Base-by-base conservation (phyloP, 176 grass and related monocot genomes). In the Saccharum spontaneum region DNA sequence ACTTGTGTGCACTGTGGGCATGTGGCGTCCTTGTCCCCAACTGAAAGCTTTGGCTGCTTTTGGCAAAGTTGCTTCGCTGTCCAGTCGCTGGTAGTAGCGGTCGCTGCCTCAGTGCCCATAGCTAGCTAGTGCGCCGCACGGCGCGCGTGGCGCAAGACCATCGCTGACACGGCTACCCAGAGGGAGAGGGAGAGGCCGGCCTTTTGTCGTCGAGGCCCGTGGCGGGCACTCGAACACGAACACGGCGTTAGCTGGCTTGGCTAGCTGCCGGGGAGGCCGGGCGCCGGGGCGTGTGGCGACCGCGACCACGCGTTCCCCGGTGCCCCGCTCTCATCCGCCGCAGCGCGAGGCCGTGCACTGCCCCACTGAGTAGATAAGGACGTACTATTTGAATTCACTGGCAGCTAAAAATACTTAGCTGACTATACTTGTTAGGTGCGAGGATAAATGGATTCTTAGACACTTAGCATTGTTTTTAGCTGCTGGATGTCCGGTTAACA, bases 221-320 rank as follows among this genome's bases (percentile, higher is more conserved):
- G 83, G 73, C 84, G 67, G 84, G 36, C 84, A 86, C 73, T 24
- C 88, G 83, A 18, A 54, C 54, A 9, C 55, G 22, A 60, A n/a
- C 52, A 57, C 20, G 55, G 10, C 55, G 22, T n/a, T 57, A 57
- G 17, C 15, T 9, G 54, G 45, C 10, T 2, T 52, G 49, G 54
- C 54, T 22, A 22, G 54, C 54, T 57, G 54, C 49, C 49, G 16
- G 16, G 49, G 49, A 48, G 45, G 45, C 45, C 45, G 45, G 45
- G 12, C 49, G 16, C 16, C 50, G 20, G 18, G 54, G 54, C 54
- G 54, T 57, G 77, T 31, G 45, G 72, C 22, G 20, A 15, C 62
- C 28, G 61, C 8, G 77, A 8, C 49, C 83, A 85, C 61, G 82
- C 50, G 50, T 50, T 50, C 48, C 48, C 48, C 48, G 33, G 33